A percentile compares a stretch with the other conserved stretches of the same genome.
Conservation (phyloP, 73 alveolate species). For the Diophrys sp. region DNA sequence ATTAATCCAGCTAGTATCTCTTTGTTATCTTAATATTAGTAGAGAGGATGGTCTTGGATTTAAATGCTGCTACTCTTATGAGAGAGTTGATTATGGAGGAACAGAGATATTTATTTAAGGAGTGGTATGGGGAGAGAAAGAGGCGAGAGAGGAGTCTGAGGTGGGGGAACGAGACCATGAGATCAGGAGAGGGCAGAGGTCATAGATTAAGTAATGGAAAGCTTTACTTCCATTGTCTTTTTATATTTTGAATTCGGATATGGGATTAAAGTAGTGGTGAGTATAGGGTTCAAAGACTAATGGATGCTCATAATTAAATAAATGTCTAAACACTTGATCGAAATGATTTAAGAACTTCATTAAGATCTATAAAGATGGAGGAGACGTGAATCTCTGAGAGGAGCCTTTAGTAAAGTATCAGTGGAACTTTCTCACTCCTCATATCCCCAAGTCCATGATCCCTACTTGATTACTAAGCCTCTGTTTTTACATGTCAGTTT, state of each 20-base stretch:
- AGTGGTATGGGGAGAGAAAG: constrained; percentile 19
- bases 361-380: background rate
- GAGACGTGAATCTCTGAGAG: background rate
- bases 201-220: constrained; percentile 96
- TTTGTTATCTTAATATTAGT: constrained; percentile 78
- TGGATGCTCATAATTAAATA: too few relatives aligned
- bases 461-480: constrained; percentile 91
- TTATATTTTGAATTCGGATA: constrained; percentile 74
- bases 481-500: constrained; percentile 67
- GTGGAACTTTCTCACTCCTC: background rate
- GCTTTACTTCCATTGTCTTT: constrained; percentile 95
- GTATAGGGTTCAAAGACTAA: constrained; percentile 92
- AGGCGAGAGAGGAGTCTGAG: too few relatives aligned
- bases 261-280: constrained; percentile 81
- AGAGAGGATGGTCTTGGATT: constrained; percentile 70
- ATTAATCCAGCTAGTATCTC: constrained; percentile 72
- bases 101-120: constrained; percentile 57
- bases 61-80: constrained; percentile 77
- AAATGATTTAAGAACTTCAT: background rate
- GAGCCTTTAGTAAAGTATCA: background rate
- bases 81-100: constrained; percentile 64
- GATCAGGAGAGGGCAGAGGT: constrained; percentile 78
- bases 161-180: constrained; percentile 74
- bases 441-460: constrained; percentile 21
- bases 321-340: too few relatives aligned